Evolutionary conservation across 2,329 filamentous ascomycete genomes (phyloP).

Genomic region (Venturia effusa): DNA sequence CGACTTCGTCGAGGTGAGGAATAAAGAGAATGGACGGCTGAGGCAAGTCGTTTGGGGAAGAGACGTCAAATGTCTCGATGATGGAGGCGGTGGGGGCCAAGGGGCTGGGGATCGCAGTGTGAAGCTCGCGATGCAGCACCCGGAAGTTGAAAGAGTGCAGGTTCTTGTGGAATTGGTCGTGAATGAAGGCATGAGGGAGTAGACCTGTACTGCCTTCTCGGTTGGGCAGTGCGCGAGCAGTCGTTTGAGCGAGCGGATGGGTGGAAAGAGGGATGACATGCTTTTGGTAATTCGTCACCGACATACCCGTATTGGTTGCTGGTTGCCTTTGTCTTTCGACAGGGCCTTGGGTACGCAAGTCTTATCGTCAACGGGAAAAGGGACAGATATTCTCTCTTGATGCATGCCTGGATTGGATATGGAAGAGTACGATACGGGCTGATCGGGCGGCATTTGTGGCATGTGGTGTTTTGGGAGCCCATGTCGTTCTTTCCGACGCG

Average conservation of each 20-base stretch:
- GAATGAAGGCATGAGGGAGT: conserved; percentile 69
- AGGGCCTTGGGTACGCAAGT: no score
- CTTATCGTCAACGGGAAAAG: no score
- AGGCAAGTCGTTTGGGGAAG: conserved; percentile 89
- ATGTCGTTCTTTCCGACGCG: no score
- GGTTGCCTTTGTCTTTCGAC: neutral
- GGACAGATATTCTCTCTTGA: no score
- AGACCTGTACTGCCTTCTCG: neutral
- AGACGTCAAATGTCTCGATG: conserved; percentile 84
- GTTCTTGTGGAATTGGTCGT: conserved; percentile 86
- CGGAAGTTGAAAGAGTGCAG: conserved; percentile 71
- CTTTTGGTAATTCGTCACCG: neutral
- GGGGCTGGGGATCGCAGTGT: conserved; percentile 50
- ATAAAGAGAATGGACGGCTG: conserved; percentile 87
- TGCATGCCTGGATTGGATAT: no score
- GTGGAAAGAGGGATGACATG: neutral
- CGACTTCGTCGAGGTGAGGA: conserved; percentile 93
- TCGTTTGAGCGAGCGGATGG: neutral
- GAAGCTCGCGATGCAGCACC: conserved; percentile 93
- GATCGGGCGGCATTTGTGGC: no score
- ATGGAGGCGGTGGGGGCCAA: conserved; percentile 33
- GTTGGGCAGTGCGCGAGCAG: neutral
- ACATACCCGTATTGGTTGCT: neutral
- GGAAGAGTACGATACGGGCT: no score
- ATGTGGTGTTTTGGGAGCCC: no score